Evolutionary conservation across 805 yeast genomes (phyloP).

Genomic region (Sungouiella blattae): DNA sequence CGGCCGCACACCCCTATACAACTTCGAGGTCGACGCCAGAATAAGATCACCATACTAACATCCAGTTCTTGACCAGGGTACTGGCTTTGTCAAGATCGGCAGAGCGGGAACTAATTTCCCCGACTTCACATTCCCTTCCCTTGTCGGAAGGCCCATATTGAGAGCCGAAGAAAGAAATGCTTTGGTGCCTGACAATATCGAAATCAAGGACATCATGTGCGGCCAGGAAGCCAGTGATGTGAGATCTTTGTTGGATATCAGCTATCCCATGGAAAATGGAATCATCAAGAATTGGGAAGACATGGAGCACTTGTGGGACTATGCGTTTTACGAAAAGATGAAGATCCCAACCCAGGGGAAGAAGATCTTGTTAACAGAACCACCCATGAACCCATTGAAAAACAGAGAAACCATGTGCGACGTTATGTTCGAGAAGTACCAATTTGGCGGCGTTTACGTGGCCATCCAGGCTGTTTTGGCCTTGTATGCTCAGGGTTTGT

Average conservation of each 20-base stretch:
- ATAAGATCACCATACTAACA: slow-evolving; percentile 13
- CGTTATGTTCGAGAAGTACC: slow-evolving; percentile 87
- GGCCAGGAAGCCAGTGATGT: slow-evolving; percentile 93
- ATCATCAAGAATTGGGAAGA: slow-evolving; percentile 96
- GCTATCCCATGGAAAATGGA: slow-evolving; percentile 99
- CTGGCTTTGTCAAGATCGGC: slow-evolving; percentile 97
- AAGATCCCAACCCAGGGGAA: slow-evolving; percentile 68
- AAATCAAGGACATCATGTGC: slow-evolving; percentile 94
- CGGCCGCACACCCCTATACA: not conserved
- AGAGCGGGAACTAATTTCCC: slow-evolving; percentile 97
- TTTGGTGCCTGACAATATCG: slow-evolving; percentile 53
- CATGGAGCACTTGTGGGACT: slow-evolving; percentile 98
- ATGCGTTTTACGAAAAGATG: slow-evolving; percentile 90
- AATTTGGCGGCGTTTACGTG: slow-evolving; percentile 89
- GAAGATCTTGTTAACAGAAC: slow-evolving; percentile 89
- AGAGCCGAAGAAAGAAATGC: slow-evolving; percentile 88
- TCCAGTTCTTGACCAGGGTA: slow-evolving; percentile 94
- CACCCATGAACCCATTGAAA: slow-evolving; percentile 94
- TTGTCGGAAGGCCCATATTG: slow-evolving; percentile 94
- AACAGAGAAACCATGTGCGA: slow-evolving; percentile 91
- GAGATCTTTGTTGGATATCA: slow-evolving; percentile 82
- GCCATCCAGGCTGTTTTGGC: slow-evolving; percentile 98
- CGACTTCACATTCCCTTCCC: slow-evolving; percentile 93
- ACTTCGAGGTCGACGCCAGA: too few species aligned
- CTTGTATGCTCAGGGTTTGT: slow-evolving; percentile 91